Evolutionary conservation across 257 asterid genomes (phyloP), one percentile per base, ranked within the genome.

Genomic region (Nyctanthes arbortristis): DNA sequence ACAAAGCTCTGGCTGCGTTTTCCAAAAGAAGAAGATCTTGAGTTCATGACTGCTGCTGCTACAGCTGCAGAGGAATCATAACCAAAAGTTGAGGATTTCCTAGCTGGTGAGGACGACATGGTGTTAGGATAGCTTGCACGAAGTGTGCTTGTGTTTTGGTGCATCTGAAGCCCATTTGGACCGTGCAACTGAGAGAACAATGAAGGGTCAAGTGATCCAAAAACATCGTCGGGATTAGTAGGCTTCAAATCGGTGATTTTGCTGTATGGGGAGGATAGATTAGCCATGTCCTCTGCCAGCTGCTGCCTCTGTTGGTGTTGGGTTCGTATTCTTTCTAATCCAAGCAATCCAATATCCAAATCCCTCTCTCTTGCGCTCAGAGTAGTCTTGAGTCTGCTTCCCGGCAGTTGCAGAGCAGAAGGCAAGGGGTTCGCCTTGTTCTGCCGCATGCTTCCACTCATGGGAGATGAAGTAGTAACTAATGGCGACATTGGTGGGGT

Each of bases 1-100:
- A 84, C 70, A 16, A 94, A 94, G 80, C 99, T 94, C 82, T 94
- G 97, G 85, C 97, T 91, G 56, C 99, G 86, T 70, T 89, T 89
- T 0, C 86, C 59, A 22, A 89, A 86, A 10, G 87, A 82, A 4
- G 96, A 78, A 2, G 96, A 89, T 71, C 99, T 79, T 0, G 97
- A 88, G 70, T 89, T 89, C 96, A 89, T 87, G 55, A 94, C 96
- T 0, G 97, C 95, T 4, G 92, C 90, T 14, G 96, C 99, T 57
- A 89, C 96, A 0, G 97, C 96, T 0, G 89, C 96, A 0, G 98
- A 85, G 0, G 97, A 79, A 80, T 93, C 97, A 0, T 81, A 93
- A 25, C 96, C 98, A 10, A 71, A 72, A 0, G 84, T 47, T 2
- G 88, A 60, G 27, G 92, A 73, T 62, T 81, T 84, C 73, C 90